phyloP scores from a whole-genome alignment of 371 early-diverging fungal species.

The Mortierella sp. region DNA sequence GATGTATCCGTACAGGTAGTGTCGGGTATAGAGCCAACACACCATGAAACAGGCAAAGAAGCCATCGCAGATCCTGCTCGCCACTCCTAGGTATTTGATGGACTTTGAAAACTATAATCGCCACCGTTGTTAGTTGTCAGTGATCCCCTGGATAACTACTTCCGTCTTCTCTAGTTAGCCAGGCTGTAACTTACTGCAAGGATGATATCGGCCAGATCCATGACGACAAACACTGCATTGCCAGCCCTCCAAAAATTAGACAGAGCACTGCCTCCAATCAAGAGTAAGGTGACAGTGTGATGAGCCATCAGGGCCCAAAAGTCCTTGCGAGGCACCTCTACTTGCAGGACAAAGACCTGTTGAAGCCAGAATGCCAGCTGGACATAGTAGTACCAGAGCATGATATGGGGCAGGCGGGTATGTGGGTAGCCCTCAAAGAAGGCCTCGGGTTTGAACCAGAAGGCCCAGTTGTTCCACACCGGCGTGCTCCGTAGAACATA shows the following conservation, averaged over 20 bases:
- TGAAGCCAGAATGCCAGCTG: conserved; percentile 83
- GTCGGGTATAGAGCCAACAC: conserved; percentile 82
- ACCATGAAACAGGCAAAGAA: conserved; percentile 73
- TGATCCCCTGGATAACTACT: neutral
- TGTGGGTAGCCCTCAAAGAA: conserved; percentile 78
- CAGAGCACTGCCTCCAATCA: conserved; percentile 72
- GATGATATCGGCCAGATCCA: conserved; percentile 84
- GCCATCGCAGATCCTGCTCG: conserved; percentile 63
- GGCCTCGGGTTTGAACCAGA: conserved; percentile 74
- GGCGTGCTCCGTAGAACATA: conserved; percentile 72
- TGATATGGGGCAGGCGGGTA: conserved; percentile 61
- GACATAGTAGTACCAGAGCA: conserved; percentile 78
- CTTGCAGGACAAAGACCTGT: conserved; percentile 77
- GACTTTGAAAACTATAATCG: conserved; percentile 70
- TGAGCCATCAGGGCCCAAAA: conserved; percentile 75
- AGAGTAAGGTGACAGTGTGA: conserved; percentile 76
- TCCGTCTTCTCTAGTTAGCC: neutral
- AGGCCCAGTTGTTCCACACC: conserved; percentile 68
- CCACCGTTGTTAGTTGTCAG: too few species aligned
- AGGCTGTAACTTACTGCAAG: conserved; percentile 69
- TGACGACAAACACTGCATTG: conserved; percentile 78
- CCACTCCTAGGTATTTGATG: conserved; percentile 65
- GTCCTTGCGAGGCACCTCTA: conserved; percentile 82
- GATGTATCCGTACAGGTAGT: conserved; percentile 66
- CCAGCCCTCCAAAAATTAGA: conserved; percentile 83